Evolutionary conservation across 129 eudicot genomes (phyloP).

Genomic region (Erigeron canadensis): DNA sequence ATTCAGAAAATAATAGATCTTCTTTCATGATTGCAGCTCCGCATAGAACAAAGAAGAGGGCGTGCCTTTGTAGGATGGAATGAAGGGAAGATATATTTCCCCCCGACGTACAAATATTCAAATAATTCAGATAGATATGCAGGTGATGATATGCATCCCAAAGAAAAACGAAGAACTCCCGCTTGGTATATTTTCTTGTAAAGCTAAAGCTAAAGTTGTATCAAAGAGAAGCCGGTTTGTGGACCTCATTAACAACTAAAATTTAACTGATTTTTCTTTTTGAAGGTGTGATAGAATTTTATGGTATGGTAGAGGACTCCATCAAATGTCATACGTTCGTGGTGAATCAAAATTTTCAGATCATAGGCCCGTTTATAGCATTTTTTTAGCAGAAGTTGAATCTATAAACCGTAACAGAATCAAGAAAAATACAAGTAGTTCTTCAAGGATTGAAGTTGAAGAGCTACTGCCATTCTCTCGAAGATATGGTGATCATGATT

Average conservation of each 20-base stretch:
- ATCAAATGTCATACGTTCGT: constrained; percentile 70
- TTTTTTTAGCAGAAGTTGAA: constrained; percentile 42
- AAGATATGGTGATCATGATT: constrained; percentile 46
- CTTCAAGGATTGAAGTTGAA: constrained; percentile 75
- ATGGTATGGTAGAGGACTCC: constrained; percentile 83
- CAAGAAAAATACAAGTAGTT: constrained; percentile 26
- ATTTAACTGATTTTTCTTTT: constrained; percentile 10
- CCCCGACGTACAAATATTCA: constrained; percentile 96
- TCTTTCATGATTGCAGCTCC: constrained; percentile 48
- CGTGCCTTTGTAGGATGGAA: constrained; percentile 86
- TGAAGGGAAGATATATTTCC: constrained; percentile 92
- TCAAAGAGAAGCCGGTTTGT: background rate
- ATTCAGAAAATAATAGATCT: background rate
- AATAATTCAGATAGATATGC: constrained; percentile 95
- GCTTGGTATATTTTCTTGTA: constrained; percentile 64
- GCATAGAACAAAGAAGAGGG: constrained; percentile 79
- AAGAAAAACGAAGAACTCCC: constrained; percentile 94
- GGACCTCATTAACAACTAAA: background rate
- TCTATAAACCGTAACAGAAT: constrained; percentile 30
- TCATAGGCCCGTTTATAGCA: constrained; percentile 43
- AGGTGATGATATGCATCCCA: constrained; percentile 80
- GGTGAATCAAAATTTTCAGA: constrained; percentile 46
- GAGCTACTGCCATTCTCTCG: constrained; percentile 67
- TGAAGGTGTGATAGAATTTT: constrained; percentile 93
- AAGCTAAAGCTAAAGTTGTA: background rate